Conservation (phyloP, 2,329 filamentous ascomycete genomes). For the Talaromyces sp. region DNA sequence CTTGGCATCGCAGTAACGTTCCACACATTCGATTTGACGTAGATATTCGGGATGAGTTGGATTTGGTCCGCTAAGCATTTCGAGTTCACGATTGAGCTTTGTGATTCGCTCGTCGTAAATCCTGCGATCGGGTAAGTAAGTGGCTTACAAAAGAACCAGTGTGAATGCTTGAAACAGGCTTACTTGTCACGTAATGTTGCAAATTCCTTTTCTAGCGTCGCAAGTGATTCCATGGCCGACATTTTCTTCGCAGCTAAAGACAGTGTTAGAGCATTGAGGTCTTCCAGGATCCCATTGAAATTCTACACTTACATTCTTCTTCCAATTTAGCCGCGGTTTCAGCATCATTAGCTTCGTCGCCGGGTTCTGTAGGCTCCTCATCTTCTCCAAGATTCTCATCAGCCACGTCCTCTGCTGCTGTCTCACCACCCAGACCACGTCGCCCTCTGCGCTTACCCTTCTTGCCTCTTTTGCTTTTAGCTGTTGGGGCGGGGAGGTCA, state of each 20-base stretch:
- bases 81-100: conserved; percentile 71
- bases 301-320: conserved; percentile 52
- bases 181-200: conserved; percentile 72
- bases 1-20: conserved; percentile 80
- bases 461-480: conserved; percentile 46
- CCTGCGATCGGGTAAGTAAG: conserved; percentile 49
- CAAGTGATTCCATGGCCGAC: conserved; percentile 76
- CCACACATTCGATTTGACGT: conserved; percentile 83
- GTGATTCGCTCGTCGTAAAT: conserved; percentile 87
- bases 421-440: conserved; percentile 43
- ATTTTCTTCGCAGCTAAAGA: conserved; percentile 73
- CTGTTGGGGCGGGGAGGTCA: conserved; percentile 31
- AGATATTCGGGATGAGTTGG: conserved; percentile 87
- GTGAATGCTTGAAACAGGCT: conserved; percentile 17
- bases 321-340: conserved; percentile 53
- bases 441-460: conserved; percentile 51
- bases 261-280: neutral
- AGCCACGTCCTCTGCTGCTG: conserved; percentile 47
- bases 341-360: conserved; percentile 49
- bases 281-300: neutral
- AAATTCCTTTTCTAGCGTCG: conserved; percentile 85
- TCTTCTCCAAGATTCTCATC: conserved; percentile 55
- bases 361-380: conserved; percentile 49
- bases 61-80: conserved; percentile 60
- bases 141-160: neutral